These are phyloP conservation scores for Ilyonectria mors-panacis DNA, from an alignment of 2,329 filamentous ascomycete species.

Conservation along the genomic window DNA sequence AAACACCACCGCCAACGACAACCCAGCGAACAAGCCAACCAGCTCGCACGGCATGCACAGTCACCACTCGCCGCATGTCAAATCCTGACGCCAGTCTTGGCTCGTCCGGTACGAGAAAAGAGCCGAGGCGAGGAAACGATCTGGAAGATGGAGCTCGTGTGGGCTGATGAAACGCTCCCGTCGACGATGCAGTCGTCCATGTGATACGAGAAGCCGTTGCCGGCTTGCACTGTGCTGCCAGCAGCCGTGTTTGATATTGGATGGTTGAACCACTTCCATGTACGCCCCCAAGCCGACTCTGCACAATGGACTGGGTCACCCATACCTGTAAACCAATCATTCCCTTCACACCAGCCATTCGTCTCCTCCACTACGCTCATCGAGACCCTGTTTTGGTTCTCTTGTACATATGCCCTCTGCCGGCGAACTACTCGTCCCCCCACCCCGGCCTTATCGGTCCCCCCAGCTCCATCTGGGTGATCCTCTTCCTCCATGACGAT, in stretches of 20 bases:
- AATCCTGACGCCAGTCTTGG: conserved; percentile 8
- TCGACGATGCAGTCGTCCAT: neutral
- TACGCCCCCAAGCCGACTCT: neutral
- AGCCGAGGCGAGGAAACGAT: conserved; percentile 10
- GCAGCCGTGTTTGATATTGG: conserved; percentile 5
- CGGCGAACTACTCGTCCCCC: neutral
- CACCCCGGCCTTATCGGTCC: conserved; percentile 7
- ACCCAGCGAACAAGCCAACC: neutral
- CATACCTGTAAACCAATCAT: conserved; percentile 18
- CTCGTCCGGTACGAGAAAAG: neutral
- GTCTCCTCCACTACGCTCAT: conserved; percentile 12
- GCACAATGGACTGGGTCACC: neutral
- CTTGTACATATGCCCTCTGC: neutral
- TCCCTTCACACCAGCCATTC: conserved; percentile 6
- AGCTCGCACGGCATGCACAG: neutral
- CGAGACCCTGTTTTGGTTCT: neutral
- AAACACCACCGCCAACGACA: neutral
- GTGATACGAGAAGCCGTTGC: conserved; percentile 1
- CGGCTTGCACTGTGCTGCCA: neutral
- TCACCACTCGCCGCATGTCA: neutral
- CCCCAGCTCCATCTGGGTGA: neutral
- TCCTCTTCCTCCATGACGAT: conserved; percentile 1
- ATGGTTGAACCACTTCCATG: conserved; percentile 6
- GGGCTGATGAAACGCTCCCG: neutral
- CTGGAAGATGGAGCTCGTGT: neutral